These are phyloP conservation scores for Barnettozyma salicaria DNA, from an alignment of 805 yeast species.

Conservation along the genomic window DNA sequence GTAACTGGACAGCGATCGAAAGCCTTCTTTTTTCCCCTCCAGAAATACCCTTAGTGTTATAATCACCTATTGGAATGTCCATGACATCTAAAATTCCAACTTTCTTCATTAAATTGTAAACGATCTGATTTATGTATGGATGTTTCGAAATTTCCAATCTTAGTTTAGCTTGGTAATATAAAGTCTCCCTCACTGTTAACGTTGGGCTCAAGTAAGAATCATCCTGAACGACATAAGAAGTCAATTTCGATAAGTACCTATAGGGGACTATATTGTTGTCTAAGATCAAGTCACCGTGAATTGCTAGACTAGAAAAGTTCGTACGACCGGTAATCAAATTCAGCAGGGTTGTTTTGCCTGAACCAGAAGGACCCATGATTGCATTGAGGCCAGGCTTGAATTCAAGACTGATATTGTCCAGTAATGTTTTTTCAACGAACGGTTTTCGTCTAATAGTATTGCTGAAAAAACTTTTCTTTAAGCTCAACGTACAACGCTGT, in stretches of 20 bases:
- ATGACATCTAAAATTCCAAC: slow-evolving; percentile 50
- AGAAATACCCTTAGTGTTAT: slow-evolving; percentile 55
- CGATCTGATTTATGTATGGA: slow-evolving; percentile 41
- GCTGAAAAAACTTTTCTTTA: slow-evolving; percentile 11
- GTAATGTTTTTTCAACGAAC: slow-evolving; percentile 11
- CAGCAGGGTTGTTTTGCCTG: slow-evolving; percentile 67
- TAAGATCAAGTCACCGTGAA: slow-evolving; percentile 39
- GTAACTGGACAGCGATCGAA: slow-evolving; percentile 72
- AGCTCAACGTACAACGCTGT: slow-evolving; percentile 8
- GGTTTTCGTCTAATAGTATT: slow-evolving; percentile 6
- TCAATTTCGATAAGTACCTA: slow-evolving; percentile 32
- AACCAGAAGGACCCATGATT: slow-evolving; percentile 78
- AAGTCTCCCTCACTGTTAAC: slow-evolving; percentile 73
- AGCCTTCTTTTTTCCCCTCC: slow-evolving; percentile 83
- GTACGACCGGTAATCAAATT: slow-evolving; percentile 57
- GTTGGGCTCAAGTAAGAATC: slow-evolving; percentile 67
- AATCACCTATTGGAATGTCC: slow-evolving; percentile 44
- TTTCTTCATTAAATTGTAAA: slow-evolving; percentile 52
- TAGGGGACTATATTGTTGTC: slow-evolving; percentile 35
- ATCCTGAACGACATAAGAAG: slow-evolving; percentile 76
- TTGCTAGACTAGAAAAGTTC: slow-evolving; percentile 22
- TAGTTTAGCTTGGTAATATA: slow-evolving; percentile 63
- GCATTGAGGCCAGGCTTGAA: slow-evolving; percentile 73
- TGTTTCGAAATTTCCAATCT: slow-evolving; percentile 44
- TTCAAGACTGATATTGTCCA: slow-evolving; percentile 44